phyloP scores from a whole-genome alignment of 1,284 basidiomycete genomes.

The Cryptococcus hybrid region DNA sequence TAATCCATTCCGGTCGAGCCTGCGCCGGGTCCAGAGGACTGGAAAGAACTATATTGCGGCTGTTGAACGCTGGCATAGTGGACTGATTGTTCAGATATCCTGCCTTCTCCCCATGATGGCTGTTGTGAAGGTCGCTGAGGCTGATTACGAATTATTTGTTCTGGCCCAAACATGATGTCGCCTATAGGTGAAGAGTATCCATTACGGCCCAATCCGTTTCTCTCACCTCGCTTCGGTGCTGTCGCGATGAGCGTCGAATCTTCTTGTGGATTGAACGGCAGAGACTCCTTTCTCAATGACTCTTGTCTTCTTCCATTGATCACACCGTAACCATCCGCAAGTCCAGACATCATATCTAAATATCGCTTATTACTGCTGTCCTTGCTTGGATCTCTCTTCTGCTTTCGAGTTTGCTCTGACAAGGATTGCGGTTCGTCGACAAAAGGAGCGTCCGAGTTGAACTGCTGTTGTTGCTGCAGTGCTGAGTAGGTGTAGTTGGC shows the following conservation, averaged over 20 bases:
- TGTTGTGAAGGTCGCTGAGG: slow-evolving; percentile 9
- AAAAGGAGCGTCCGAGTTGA: neutral
- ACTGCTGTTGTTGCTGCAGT: neutral
- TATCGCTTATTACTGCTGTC: neutral
- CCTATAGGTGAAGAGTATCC: slow-evolving; percentile 13
- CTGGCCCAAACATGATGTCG: slow-evolving; percentile 21
- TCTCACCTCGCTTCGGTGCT: slow-evolving; percentile 1
- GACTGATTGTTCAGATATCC: neutral
- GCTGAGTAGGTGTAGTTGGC: slow-evolving; percentile 7
- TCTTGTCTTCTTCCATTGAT: slow-evolving; percentile 2
- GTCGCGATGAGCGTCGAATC: slow-evolving; percentile 41
- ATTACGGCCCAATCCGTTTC: neutral
- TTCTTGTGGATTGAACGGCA: slow-evolving; percentile 35
- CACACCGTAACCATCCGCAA: neutral
- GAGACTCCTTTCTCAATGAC: slow-evolving; percentile 32
- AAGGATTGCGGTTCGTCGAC: slow-evolving; percentile 31
- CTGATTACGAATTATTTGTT: neutral
- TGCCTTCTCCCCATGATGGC: neutral
- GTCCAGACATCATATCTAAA: neutral
- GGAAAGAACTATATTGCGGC: slow-evolving; percentile 12
- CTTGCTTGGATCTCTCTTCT: neutral
- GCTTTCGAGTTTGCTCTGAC: slow-evolving; percentile 1
- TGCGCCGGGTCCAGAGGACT: slow-evolving; percentile 8
- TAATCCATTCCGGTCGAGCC: slow-evolving; percentile 7
- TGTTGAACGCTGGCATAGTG: neutral